Percentiles rank a stretch among this genome's conserved stretches.
Conservation (phyloP, 2,329 filamentous ascomycete genomes). For the Exophiala dermatitidis region DNA sequence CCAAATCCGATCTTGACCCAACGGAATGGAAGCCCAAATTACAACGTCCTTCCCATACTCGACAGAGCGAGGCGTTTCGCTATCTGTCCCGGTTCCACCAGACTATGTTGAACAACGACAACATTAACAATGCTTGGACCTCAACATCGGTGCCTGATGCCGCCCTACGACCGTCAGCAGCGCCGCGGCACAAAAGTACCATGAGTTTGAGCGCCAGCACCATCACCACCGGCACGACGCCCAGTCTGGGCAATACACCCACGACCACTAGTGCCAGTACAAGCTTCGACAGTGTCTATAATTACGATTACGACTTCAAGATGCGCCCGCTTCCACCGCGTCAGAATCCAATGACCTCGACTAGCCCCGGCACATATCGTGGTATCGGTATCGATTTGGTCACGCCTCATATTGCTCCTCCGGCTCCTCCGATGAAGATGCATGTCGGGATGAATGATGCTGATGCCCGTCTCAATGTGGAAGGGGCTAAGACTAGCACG, state of each 20-base stretch:
- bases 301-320: conserved; percentile 23
- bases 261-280: conserved; percentile 37
- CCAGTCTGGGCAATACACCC: conserved; percentile 34
- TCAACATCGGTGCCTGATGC: not conserved
- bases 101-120: conserved; percentile 7
- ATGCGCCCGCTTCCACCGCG: conserved; percentile 37
- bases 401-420: conserved; percentile 33
- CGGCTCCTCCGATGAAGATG: not conserved
- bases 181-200: conserved; percentile 32
- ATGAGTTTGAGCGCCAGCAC: conserved; percentile 27
- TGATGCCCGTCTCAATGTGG: too few species aligned
- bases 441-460: too few species aligned
- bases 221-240: conserved; percentile 27
- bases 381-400: conserved; percentile 34
- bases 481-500: too few species aligned
- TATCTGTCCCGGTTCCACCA: conserved; percentile 41
- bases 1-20: conserved; percentile 42
- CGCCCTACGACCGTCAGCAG: conserved; percentile 2
- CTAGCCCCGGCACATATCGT: conserved; percentile 24
- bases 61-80: conserved; percentile 37
- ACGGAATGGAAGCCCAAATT: conserved; percentile 46
- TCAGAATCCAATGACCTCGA: conserved; percentile 35
- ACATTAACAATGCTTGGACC: not conserved
- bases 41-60: conserved; percentile 24
- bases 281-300: conserved; percentile 31